Base-by-base conservation (phyloP, 305 asterid genomes). In the Caryopteris hybrid region DNA sequence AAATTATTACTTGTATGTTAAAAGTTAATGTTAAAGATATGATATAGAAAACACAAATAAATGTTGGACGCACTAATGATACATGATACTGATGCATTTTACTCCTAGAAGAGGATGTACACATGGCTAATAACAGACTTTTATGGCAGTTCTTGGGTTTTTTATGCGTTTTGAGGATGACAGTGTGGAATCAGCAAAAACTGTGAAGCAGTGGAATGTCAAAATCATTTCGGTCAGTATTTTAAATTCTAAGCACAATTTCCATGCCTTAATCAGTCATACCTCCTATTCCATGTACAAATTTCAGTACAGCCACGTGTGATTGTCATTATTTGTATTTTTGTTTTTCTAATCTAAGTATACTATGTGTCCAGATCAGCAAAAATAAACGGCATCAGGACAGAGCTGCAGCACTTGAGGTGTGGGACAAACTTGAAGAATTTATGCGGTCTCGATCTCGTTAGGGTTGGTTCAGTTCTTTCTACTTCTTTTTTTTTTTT, bases 391-490 rank as follows among this genome's bases (percentile, higher is more conserved):
- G 99, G 1, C 99, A 94, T 74, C 99, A 91, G 71, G 96, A 91
- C 76, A 81, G 98, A 78, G 96, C 98, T 77, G 99, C 99, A 23
- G 99, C 99, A 6, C 94, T 94, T 62, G 98, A 94, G 88, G 96
- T 94, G 77, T 94, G 99, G 99, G 96, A 94, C 61, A 89, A 88
- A 61, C 98, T 94, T 56, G 99, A 94, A 85, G 99, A 94, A 78
- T 94, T 94, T 60, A 89, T 91, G 98, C 86, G 96, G 50, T 91
- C 99, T 50, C 91, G 98, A 64, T 84, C 96, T 17, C 94, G 82
- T 67, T 91, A 87, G 78, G 85, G 85, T 81, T 77, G 71, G 88
- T 61, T 57, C 38, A 53, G 45, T 31, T 39, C 67, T 55, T 63
- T 55, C 38, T 20, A 38, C 51, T n/a, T n/a, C n/a, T n/a, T n/a